A percentile compares a stretch with the other conserved stretches of the same genome.
Conservation (phyloP, 164 flowering plant genomes). For the Amborella trichopoda region DNA sequence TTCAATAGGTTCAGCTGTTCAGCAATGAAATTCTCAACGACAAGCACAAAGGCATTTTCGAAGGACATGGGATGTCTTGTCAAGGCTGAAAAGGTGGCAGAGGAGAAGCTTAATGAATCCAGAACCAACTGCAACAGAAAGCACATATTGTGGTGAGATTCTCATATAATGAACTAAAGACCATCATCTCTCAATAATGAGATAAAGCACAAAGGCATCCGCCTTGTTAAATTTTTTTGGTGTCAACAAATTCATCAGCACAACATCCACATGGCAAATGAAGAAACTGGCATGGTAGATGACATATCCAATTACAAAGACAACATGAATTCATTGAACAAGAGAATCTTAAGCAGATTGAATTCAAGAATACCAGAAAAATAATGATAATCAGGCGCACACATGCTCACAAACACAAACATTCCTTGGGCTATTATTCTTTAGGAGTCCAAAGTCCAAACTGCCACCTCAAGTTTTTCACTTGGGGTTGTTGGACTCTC, state of each 20-base stretch:
- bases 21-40: conserved; percentile 38
- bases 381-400: too few species aligned
- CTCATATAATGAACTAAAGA: not conserved
- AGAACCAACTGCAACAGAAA: conserved; percentile 54
- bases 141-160: not conserved
- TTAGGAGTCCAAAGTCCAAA: too few species aligned
- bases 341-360: not conserved
- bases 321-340: not conserved
- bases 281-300: not conserved
- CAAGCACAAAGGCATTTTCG: conserved; percentile 22
- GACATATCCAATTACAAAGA: not conserved
- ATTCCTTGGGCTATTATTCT: too few species aligned
- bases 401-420: too few species aligned
- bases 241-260: not conserved
- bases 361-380: not conserved
- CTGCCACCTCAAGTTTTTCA: too few species aligned
- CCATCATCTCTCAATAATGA: not conserved
- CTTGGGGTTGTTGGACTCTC: too few species aligned
- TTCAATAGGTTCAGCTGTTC: conserved; percentile 46
- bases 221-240: not conserved
- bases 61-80: conserved; percentile 21
- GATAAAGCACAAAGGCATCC: not conserved
- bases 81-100: conserved; percentile 33
- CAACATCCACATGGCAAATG: too few species aligned
- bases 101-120: conserved; percentile 40